Percentiles rank a stretch among this genome's conserved stretches.
These are phyloP conservation scores for Cercospora brassicicola DNA, from an alignment of 2,329 filamentous ascomycete genomes.

Conservation along the genomic window DNA sequence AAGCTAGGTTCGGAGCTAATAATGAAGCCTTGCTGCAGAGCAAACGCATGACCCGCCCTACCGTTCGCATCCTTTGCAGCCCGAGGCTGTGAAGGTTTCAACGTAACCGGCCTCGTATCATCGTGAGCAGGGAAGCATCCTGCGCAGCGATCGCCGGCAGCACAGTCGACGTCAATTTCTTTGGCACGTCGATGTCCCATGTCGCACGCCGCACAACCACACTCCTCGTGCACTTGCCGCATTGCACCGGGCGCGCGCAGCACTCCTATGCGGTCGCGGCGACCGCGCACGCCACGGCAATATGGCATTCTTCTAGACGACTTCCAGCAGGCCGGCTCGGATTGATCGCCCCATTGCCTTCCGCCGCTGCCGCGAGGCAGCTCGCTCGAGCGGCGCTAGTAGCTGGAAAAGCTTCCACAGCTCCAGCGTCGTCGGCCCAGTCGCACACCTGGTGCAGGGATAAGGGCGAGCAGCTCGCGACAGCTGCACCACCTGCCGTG, in stretches of 20 bases:
- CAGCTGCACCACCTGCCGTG: not conserved
- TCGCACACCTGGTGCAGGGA: conserved; percentile 17
- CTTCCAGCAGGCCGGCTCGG: conserved; percentile 9
- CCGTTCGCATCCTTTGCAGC: conserved; percentile 16
- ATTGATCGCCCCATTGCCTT: conserved; percentile 5
- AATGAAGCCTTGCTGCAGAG: conserved; percentile 7
- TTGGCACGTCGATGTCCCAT: not conserved
- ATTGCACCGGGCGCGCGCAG: conserved; percentile 12
- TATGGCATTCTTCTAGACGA: not conserved
- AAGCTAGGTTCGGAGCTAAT: conserved; percentile 12
- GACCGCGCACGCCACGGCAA: conserved; percentile 13
- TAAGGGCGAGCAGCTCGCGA: conserved; percentile 7
- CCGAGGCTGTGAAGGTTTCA: conserved; percentile 3
- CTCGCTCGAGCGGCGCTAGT: conserved; percentile 3
- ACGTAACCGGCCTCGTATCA: not conserved
- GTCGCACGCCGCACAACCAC: not conserved
- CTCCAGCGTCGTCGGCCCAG: not conserved
- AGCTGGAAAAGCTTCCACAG: conserved; percentile 22
- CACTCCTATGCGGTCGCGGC: conserved; percentile 8
- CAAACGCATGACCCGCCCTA: conserved; percentile 12
- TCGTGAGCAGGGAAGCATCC: not conserved
- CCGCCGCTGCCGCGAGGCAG: not conserved
- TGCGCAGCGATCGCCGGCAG: not conserved
- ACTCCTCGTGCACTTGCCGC: conserved; percentile 8
- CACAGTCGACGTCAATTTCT: not conserved